Evolutionary conservation across 345 rosid species (phyloP).

Genomic region (Angophora floribunda): DNA sequence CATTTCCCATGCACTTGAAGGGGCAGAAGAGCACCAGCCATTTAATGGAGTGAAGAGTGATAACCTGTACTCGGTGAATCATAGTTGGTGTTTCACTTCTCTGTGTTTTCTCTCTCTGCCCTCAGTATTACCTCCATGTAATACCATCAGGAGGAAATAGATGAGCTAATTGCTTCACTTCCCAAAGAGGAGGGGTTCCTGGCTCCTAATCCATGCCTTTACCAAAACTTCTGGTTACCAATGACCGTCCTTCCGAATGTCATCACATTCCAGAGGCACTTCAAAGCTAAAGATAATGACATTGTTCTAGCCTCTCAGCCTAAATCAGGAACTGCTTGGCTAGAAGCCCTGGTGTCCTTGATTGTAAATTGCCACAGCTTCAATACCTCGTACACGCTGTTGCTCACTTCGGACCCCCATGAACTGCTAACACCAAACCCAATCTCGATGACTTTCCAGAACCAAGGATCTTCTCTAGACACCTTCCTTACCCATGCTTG

Average conservation of each 20-base stretch:
- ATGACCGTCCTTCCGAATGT: neutral
- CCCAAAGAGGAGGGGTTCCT: neutral
- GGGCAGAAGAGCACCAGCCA: too few relatives aligned
- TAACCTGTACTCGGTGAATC: too few relatives aligned
- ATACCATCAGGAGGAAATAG: neutral
- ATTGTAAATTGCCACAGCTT: neutral
- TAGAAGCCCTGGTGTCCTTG: slow-evolving; percentile 7
- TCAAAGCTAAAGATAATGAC: slow-evolving; percentile 5
- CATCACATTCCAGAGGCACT: slow-evolving; percentile 6
- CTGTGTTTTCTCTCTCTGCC: too few relatives aligned
- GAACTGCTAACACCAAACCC: slow-evolving; percentile 1
- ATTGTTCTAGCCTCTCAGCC: slow-evolving; percentile 7
- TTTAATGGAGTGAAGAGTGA: too few relatives aligned
- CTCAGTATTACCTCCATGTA: too few relatives aligned
- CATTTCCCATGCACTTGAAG: too few relatives aligned
- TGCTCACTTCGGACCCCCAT: slow-evolving; percentile 10
- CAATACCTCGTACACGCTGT: neutral
- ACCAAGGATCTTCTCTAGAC: neutral
- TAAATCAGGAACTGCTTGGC: slow-evolving; percentile 24
- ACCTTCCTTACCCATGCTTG: neutral
- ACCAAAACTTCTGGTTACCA: neutral
- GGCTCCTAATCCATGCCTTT: neutral
- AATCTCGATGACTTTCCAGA: neutral
- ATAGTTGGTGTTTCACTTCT: too few relatives aligned
- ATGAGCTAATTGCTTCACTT: neutral